Base-by-base conservation (phyloP, 73 alveolate genomes). In the Paramecium primaurelia region DNA sequence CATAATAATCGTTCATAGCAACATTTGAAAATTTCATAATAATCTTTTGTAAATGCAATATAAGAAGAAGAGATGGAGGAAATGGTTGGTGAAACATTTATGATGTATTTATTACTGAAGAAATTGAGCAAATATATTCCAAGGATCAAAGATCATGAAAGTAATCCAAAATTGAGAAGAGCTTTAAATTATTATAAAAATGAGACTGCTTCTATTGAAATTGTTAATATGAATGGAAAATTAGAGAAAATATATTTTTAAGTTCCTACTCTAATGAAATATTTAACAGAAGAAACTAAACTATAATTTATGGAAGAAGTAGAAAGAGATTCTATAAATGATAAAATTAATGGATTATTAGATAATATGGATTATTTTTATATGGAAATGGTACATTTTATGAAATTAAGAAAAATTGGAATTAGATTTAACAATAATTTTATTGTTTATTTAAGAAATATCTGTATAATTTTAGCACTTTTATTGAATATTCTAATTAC, bases 371-470 rank as follows among this genome's bases (percentile, higher is more conserved):
- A 80, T 42, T 20, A 80, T 25, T 80, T 80, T 47, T 80, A 80
- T 80, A 80, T 80, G 91, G 91, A 80, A 49, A 80, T 80, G 91
- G 91, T 80, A 9, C 91, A 80, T 80, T 80, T 80, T 80, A 80
- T 80, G 91, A 80, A 49, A 44, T 44, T 80, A 26, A 40, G 91
- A 44, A 49, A 49, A 18, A 25, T 45, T 18, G 91, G 91, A 25
- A 44, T 80, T 10, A 80, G 73, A 80, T 80, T 32, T 80, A 42
- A 49, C 14, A 49, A 80, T 47, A 80, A 28, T 32, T 80, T 80
- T 11, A 49, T 80, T n/a, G 71, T 80, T 9, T 49, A 45, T 25
- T 47, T 80, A 8, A 80, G 91, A 45, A 80, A 80, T 80, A 8
- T 47, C 0, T 80, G 91, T 25, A 80, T 80, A 0, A 45, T 80